A percentile compares a stretch with the other conserved stretches of the same genome.
These are phyloP conservation scores for Aspergillus brunneoviolaceus DNA, from an alignment of 2,329 filamentous ascomycete genomes.

Conservation along the genomic window DNA sequence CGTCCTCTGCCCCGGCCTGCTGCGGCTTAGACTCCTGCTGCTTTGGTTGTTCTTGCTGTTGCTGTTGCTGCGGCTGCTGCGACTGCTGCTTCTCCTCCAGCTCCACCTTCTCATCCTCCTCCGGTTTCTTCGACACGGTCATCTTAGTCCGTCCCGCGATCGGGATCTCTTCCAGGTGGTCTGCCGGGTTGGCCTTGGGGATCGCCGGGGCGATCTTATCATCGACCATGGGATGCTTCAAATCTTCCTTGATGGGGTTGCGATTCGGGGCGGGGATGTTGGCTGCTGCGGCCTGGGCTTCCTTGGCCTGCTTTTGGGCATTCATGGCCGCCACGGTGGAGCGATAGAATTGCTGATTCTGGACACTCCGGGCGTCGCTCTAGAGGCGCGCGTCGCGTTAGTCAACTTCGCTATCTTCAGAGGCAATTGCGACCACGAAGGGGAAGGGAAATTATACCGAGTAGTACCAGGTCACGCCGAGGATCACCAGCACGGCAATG, in stretches of 20 bases:
- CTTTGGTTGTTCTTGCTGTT: conserved; percentile 11
- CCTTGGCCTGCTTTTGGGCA: conserved; percentile 43
- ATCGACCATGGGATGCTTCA: conserved; percentile 25
- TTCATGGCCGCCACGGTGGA: conserved; percentile 57
- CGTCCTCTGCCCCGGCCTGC: conserved; percentile 47
- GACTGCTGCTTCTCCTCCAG: conserved; percentile 55
- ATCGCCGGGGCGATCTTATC: conserved; percentile 1
- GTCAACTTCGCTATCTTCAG: not conserved
- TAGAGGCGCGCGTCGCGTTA: conserved; percentile 21
- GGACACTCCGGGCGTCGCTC: conserved; percentile 42
- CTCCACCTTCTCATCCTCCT: conserved; percentile 23
- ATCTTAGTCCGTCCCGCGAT: conserved; percentile 57
- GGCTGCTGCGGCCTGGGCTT: conserved; percentile 49
- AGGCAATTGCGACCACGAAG: not conserved
- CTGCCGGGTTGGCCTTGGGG: conserved; percentile 24
- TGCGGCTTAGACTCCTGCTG: conserved; percentile 52
- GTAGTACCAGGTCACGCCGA: conserved; percentile 72
- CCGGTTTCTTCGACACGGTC: conserved; percentile 41
- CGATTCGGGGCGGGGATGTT: conserved; percentile 65
- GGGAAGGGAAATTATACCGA: conserved; percentile 53
- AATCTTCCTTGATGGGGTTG: conserved; percentile 61
- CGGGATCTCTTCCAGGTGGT: conserved; percentile 45
- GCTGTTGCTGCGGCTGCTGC: conserved; percentile 55
- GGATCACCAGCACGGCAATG: conserved; percentile 61
- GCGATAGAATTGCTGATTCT: conserved; percentile 54